Evolutionary conservation across 2,329 filamentous ascomycete species (phyloP).

Genomic region (Chaetothyriales sp.): DNA sequence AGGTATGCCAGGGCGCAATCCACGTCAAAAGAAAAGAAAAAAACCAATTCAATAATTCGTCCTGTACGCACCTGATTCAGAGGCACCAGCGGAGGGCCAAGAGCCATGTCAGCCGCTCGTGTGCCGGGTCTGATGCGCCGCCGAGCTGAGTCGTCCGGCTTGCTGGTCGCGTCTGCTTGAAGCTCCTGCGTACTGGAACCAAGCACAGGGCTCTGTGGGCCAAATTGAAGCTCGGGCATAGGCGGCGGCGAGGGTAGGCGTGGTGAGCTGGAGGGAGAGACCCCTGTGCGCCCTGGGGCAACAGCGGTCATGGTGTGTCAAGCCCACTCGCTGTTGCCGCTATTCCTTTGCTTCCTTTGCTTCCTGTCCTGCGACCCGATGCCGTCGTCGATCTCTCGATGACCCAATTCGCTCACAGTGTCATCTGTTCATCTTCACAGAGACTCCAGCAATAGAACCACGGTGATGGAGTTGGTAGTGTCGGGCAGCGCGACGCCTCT

Average conservation of each 20-base stretch:
- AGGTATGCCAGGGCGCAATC: constrained; percentile 14
- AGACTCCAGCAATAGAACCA: neutral
- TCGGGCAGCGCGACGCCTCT: neutral
- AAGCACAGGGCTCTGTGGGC: constrained; percentile 57
- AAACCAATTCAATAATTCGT: too few relatives aligned
- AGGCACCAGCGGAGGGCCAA: constrained; percentile 75
- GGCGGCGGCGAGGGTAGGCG: constrained; percentile 90
- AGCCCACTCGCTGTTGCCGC: neutral
- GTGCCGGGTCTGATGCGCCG: constrained; percentile 85
- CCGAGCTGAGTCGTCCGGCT: constrained; percentile 56
- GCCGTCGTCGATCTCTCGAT: neutral
- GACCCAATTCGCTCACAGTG: neutral
- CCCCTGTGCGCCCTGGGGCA: constrained; percentile 23
- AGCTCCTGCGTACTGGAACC: constrained; percentile 43
- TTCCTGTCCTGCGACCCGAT: neutral
- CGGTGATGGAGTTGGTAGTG: neutral
- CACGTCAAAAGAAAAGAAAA: constrained; percentile 1
- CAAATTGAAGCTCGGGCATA: constrained; percentile 84
- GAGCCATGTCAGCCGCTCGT: constrained; percentile 80
- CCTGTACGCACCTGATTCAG: constrained; percentile 54
- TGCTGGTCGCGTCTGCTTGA: constrained; percentile 38
- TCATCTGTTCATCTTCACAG: neutral
- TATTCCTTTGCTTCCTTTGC: neutral
- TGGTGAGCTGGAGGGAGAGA: constrained; percentile 57
- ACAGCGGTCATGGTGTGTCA: constrained; percentile 4